Evolutionary conservation across 805 yeast species (phyloP).

Genomic region (Komagataella pseudopastoris): DNA sequence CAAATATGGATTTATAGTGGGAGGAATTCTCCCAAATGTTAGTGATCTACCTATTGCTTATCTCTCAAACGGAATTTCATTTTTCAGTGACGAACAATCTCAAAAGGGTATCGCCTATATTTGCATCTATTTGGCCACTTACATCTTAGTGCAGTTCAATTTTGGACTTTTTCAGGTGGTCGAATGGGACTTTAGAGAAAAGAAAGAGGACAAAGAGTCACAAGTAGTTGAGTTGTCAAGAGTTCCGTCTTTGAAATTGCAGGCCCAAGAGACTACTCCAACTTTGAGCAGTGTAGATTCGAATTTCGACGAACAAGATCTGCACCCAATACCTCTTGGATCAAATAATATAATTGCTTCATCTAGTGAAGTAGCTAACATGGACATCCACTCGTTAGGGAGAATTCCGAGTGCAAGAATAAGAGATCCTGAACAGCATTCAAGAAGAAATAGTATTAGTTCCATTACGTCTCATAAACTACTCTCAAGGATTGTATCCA

Average conservation of each 20-base stretch:
- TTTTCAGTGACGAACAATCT: slow-evolving; percentile 17
- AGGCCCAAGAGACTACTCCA: not conserved
- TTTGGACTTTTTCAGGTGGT: slow-evolving; percentile 36
- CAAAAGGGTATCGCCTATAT: slow-evolving; percentile 34
- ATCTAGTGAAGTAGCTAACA: not conserved
- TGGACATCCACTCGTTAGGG: not conserved
- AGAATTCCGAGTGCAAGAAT: not conserved
- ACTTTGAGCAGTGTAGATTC: not conserved
- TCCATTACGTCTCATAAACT: not conserved
- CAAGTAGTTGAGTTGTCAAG: not conserved
- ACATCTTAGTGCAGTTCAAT: slow-evolving; percentile 36
- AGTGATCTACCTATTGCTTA: slow-evolving; percentile 72
- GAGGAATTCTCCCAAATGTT: slow-evolving; percentile 63
- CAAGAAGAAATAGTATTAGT: not conserved
- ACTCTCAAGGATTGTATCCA: slow-evolving; percentile 1
- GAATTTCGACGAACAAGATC: slow-evolving; percentile 1
- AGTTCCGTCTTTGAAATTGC: not conserved
- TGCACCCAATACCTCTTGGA: not conserved
- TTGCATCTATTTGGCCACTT: slow-evolving; percentile 41
- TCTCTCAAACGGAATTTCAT: slow-evolving; percentile 27
- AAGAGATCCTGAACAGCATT: not conserved
- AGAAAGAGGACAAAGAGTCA: slow-evolving; percentile 3
- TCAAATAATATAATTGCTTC: not conserved
- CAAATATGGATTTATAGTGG: slow-evolving; percentile 59
- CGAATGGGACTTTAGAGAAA: slow-evolving; percentile 34